Conservation (phyloP, 495 filamentous ascomycete species). For the Annulohypoxylon stygium region DNA sequence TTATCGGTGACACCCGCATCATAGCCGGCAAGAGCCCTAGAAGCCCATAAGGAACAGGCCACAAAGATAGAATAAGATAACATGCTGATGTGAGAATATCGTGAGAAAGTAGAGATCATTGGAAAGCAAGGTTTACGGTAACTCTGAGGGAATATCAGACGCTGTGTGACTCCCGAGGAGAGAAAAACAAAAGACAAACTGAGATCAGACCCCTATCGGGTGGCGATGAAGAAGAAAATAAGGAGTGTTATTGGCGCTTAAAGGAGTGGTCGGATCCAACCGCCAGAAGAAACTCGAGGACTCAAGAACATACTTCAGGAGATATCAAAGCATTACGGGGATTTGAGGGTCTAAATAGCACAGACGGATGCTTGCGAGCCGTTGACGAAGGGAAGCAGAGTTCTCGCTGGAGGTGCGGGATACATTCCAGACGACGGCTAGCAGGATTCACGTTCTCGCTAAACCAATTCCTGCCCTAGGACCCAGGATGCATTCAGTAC, state of each 20-base stretch:
- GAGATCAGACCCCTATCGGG: neutral
- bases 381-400: conserved; percentile 1
- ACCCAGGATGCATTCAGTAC: neutral
- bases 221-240: conserved; percentile 11
- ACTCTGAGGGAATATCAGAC: neutral
- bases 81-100: conserved; percentile 14
- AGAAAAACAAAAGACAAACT: neutral
- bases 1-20: conserved; percentile 64
- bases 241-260: conserved; percentile 5
- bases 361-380: neutral
- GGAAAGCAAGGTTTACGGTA: neutral
- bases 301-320: conserved; percentile 33
- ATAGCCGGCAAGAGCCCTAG: conserved; percentile 58
- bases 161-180: neutral
- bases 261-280: neutral
- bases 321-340: conserved; percentile 2
- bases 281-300: neutral
- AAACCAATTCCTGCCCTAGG: neutral
- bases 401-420: conserved; percentile 9
- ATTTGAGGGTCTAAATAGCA: conserved; percentile 11
- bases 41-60: conserved; percentile 22
- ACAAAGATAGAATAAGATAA: neutral
- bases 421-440: conserved; percentile 40
- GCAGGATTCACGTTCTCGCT: neutral
- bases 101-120: neutral